A percentile compares a stretch with the other conserved stretches of the same genome.
phyloP scores from a whole-genome alignment of 139 green algal genomes.

The Nannochloris sp. region DNA sequence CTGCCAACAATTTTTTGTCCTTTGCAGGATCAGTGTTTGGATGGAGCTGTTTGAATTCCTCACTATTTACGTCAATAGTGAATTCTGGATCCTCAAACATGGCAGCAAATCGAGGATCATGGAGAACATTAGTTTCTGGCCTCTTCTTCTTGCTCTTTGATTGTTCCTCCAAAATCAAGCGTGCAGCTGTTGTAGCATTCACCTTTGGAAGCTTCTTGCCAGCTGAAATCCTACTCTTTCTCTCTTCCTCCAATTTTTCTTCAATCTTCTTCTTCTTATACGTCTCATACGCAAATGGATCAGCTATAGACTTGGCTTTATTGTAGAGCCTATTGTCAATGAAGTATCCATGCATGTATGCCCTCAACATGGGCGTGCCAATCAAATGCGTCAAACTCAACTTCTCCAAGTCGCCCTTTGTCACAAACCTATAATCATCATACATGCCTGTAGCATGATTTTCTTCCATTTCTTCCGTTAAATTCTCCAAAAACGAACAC shows the following conservation, averaged over 20 bases:
- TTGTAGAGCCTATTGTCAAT: slow-evolving; percentile 86
- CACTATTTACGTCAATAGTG: slow-evolving; percentile 63
- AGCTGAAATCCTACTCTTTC: slow-evolving; percentile 68
- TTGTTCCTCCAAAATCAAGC: slow-evolving; percentile 42
- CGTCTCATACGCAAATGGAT: slow-evolving; percentile 85
- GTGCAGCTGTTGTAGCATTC: slow-evolving; percentile 58
- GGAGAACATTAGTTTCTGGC: slow-evolving; percentile 27
- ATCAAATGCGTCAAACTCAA: slow-evolving; percentile 83
- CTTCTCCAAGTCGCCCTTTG: slow-evolving; percentile 39
- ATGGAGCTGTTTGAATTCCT: slow-evolving; percentile 77
- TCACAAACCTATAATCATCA: slow-evolving; percentile 91
- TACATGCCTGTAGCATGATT: slow-evolving; percentile 64
- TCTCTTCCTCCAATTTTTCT: slow-evolving; percentile 81
- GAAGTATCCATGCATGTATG: slow-evolving; percentile 99
- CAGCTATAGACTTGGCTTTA: slow-evolving; percentile 46
- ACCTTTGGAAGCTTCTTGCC: slow-evolving; percentile 80
- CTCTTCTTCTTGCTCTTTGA: slow-evolving; percentile 19
- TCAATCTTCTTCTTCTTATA: slow-evolving; percentile 75
- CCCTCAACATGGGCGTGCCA: slow-evolving; percentile 81
- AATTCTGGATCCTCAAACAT: slow-evolving; percentile 84
- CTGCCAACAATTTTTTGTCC: slow-evolving; percentile 39
- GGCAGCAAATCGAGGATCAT: slow-evolving; percentile 52
- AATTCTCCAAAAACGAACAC: slow-evolving; percentile 90
- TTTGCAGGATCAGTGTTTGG: slow-evolving; percentile 59
- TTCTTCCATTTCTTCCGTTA: slow-evolving; percentile 98